phyloP scores from a whole-genome alignment of 1,139 yeast genomes.

The Debaryomyces sp. region DNA sequence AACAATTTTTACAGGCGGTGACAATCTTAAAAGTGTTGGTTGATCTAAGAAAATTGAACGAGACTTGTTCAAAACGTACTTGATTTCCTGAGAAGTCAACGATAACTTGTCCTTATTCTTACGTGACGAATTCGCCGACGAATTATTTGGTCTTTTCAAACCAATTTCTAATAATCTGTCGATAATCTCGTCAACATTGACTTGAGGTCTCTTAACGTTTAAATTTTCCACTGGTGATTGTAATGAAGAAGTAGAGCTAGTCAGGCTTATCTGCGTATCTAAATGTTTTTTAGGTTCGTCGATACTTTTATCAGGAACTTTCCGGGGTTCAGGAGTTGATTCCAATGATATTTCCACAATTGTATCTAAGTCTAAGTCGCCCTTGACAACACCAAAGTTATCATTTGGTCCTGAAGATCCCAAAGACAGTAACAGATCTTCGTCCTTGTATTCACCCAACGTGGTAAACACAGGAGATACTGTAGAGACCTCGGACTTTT shows the following conservation, averaged over 20 bases:
- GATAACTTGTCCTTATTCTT: conserved; percentile 46
- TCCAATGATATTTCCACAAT: conserved; percentile 45
- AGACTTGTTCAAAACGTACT: conserved; percentile 69
- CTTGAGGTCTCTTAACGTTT: conserved; percentile 19
- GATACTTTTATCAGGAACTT: neutral
- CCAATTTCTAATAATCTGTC: conserved; percentile 55
- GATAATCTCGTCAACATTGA: conserved; percentile 59
- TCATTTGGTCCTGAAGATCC: conserved; percentile 20
- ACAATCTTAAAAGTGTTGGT: conserved; percentile 83
- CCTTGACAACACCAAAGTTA: conserved; percentile 1
- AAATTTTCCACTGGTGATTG: conserved; percentile 15
- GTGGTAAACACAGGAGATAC: conserved; percentile 45
- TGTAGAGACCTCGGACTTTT: conserved; percentile 16
- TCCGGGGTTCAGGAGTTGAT: conserved; percentile 37
- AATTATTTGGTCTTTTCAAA: conserved; percentile 21
- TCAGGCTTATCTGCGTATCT: conserved; percentile 14
- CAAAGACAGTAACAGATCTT: conserved; percentile 46
- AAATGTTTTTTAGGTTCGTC: neutral
- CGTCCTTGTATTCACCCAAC: conserved; percentile 31
- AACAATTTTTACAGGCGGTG: conserved; percentile 95
- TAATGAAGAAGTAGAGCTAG: conserved; percentile 32
- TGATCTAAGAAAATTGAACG: conserved; percentile 86
- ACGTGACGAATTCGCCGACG: conserved; percentile 24
- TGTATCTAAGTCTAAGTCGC: conserved; percentile 33
- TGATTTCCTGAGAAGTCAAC: conserved; percentile 57